Percentiles rank a stretch among this genome's conserved stretches.
Conservation (phyloP, 2,329 filamentous ascomycete genomes). For the Aspergillus luchuensis region DNA sequence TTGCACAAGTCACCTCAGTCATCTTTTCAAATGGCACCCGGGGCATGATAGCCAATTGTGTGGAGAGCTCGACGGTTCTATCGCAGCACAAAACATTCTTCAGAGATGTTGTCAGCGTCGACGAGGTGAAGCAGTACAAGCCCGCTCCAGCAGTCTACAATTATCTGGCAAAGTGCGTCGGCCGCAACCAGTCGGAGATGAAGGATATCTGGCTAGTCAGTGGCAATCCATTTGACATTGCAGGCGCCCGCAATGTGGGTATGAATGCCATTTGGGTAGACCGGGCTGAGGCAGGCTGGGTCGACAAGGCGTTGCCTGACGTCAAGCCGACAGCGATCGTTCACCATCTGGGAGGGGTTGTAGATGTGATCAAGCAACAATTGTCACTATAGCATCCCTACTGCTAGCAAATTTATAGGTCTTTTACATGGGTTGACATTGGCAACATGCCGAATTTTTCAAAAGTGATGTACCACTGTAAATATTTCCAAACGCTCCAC, state of each 20-base stretch:
- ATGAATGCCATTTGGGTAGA: slow-evolving; percentile 69
- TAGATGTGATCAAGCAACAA: slow-evolving; percentile 41
- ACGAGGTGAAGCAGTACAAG: slow-evolving; percentile 65
- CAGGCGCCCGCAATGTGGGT: slow-evolving; percentile 64
- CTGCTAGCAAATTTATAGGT: background rate
- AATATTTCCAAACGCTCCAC: slow-evolving; percentile 53
- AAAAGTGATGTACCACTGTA: slow-evolving; percentile 43
- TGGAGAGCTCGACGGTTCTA: slow-evolving; percentile 60
- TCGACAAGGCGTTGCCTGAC: slow-evolving; percentile 59
- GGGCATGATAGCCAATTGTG: slow-evolving; percentile 63
- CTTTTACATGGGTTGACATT: background rate
- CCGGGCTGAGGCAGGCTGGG: slow-evolving; percentile 63
- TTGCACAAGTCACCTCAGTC: slow-evolving; percentile 54
- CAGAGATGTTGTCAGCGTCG: slow-evolving; percentile 61
- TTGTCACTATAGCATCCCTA: background rate
- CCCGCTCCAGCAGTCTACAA: slow-evolving; percentile 64
- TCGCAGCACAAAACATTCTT: slow-evolving; percentile 53
- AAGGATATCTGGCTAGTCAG: slow-evolving; percentile 68
- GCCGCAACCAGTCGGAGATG: slow-evolving; percentile 48
- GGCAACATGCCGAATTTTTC: background rate
- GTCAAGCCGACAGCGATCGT: slow-evolving; percentile 58
- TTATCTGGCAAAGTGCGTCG: slow-evolving; percentile 57
- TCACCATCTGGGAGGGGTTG: slow-evolving; percentile 59
- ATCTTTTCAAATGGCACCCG: slow-evolving; percentile 72
- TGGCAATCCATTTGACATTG: slow-evolving; percentile 72